Conservation (phyloP, 2,329 filamentous ascomycete species). For the Penicillium thymicola region DNA sequence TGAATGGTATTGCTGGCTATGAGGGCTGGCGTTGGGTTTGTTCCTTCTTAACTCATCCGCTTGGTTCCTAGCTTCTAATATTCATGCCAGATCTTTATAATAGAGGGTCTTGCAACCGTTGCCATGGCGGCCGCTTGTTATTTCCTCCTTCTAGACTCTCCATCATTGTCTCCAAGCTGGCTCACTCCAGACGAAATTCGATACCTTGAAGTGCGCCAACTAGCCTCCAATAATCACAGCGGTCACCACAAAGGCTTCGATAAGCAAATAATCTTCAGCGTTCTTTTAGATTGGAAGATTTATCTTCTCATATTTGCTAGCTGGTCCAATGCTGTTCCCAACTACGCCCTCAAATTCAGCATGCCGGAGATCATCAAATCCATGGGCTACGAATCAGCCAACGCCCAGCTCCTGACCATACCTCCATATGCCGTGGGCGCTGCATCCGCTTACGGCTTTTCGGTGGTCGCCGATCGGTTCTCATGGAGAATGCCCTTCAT, state of each 20-base stretch:
- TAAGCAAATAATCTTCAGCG: constrained; percentile 35
- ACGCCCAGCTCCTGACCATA: constrained; percentile 28
- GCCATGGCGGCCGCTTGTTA: constrained; percentile 51
- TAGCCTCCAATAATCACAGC: constrained; percentile 25
- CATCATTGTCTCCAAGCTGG: constrained; percentile 36
- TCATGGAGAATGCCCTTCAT: constrained; percentile 44
- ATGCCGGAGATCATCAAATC: constrained; percentile 42
- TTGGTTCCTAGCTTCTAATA: neutral
- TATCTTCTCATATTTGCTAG: constrained; percentile 43
- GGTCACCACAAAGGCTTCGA: constrained; percentile 31
- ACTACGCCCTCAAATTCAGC: constrained; percentile 34
- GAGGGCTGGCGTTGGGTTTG: constrained; percentile 22
- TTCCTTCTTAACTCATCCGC: neutral
- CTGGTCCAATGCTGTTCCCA: constrained; percentile 44
- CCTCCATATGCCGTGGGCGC: constrained; percentile 37
- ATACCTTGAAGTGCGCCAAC: constrained; percentile 40
- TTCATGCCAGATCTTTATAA: constrained; percentile 53
- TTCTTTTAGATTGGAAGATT: constrained; percentile 51
- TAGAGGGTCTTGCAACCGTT: constrained; percentile 64
- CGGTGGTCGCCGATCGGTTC: constrained; percentile 38
- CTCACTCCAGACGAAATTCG: constrained; percentile 42
- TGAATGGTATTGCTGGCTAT: constrained; percentile 59
- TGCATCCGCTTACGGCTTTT: constrained; percentile 28
- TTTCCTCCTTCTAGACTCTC: constrained; percentile 37
- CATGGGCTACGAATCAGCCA: constrained; percentile 42